Percentiles rank a stretch among this genome's conserved stretches.
Conservation (phyloP, 2,329 filamentous ascomycete genomes). For the Nigrospora osmanthi region DNA sequence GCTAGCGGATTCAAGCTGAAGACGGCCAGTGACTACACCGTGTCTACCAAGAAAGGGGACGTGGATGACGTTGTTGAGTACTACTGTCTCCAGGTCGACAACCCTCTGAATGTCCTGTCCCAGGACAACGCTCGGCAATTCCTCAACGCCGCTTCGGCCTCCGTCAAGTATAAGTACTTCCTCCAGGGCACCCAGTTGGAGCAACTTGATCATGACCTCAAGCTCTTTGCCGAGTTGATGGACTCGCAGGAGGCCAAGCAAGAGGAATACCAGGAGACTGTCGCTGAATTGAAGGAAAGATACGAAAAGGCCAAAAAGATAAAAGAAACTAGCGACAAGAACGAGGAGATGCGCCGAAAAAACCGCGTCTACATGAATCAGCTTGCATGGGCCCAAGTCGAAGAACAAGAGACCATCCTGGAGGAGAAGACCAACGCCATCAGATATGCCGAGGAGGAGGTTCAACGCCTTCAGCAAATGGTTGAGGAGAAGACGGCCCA, state of each 20-base stretch:
- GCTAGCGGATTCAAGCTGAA: slow-evolving; percentile 83
- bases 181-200: slow-evolving; percentile 90
- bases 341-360: slow-evolving; percentile 55
- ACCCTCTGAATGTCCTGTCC: slow-evolving; percentile 90
- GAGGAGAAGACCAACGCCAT: slow-evolving; percentile 19
- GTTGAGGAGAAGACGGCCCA: slow-evolving; percentile 39
- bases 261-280: slow-evolving; percentile 50
- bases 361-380: slow-evolving; percentile 54
- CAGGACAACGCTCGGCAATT: slow-evolving; percentile 95
- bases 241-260: slow-evolving; percentile 64
- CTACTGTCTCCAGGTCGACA: slow-evolving; percentile 90
- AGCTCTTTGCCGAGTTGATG: slow-evolving; percentile 69
- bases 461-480: slow-evolving; percentile 23
- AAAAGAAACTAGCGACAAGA: slow-evolving; percentile 57
- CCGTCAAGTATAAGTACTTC: slow-evolving; percentile 94
- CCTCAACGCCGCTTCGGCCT: slow-evolving; percentile 72
- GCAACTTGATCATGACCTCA: slow-evolving; percentile 85
- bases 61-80: slow-evolving; percentile 91
- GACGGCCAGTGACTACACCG: slow-evolving; percentile 55
- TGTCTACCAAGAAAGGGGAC: slow-evolving; percentile 79
- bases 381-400: slow-evolving; percentile 82
- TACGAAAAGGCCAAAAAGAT: slow-evolving; percentile 56
- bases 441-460: slow-evolving; percentile 21
- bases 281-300: slow-evolving; percentile 50
- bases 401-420: slow-evolving; percentile 58